Percentiles rank a stretch among this genome's conserved stretches.
phyloP scores from a whole-genome alignment of 2,329 filamentous ascomycete genomes.

The Aspergillus sp. region DNA sequence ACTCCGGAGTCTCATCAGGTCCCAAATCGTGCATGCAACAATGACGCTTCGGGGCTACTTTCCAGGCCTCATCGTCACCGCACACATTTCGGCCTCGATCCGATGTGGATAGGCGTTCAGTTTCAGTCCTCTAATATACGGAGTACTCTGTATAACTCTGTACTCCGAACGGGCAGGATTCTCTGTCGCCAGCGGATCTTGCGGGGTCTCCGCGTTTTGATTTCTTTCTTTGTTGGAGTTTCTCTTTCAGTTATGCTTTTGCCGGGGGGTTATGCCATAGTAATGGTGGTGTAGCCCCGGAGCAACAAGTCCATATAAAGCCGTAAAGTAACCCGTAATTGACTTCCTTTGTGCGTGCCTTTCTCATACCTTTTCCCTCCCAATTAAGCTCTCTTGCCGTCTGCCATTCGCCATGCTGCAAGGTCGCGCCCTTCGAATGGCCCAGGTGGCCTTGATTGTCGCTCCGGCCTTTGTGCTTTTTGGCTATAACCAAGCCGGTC shows the following conservation, averaged over 20 bases:
- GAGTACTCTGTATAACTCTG: too few relatives aligned
- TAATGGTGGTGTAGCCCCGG: too few relatives aligned
- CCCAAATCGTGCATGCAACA: too few relatives aligned
- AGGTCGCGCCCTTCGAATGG: conserved; percentile 9
- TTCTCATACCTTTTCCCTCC: neutral
- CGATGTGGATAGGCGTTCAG: neutral
- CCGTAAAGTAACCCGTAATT: too few relatives aligned
- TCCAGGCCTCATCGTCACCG: too few relatives aligned
- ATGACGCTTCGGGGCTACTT: too few relatives aligned
- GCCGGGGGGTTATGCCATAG: too few relatives aligned
- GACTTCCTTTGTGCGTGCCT: neutral
- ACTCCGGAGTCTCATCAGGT: too few relatives aligned
- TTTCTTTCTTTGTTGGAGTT: neutral
- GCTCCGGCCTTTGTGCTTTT: conserved; percentile 18
- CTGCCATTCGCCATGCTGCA: conserved; percentile 1
- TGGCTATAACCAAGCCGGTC: conserved; percentile 20
- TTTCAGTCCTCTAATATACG: neutral
- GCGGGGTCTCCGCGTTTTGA: conserved; percentile 1
- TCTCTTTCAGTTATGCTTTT: too few relatives aligned
- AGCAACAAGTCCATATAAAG: too few relatives aligned
- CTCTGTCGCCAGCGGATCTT: neutral
- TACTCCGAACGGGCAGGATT: too few relatives aligned
- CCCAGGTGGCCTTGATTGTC: conserved; percentile 15
- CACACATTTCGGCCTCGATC: neutral
- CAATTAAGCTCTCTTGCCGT: neutral